phyloP scores from a whole-genome alignment of 1,284 basidiomycete genomes.

The Austropuccinia psidii region DNA sequence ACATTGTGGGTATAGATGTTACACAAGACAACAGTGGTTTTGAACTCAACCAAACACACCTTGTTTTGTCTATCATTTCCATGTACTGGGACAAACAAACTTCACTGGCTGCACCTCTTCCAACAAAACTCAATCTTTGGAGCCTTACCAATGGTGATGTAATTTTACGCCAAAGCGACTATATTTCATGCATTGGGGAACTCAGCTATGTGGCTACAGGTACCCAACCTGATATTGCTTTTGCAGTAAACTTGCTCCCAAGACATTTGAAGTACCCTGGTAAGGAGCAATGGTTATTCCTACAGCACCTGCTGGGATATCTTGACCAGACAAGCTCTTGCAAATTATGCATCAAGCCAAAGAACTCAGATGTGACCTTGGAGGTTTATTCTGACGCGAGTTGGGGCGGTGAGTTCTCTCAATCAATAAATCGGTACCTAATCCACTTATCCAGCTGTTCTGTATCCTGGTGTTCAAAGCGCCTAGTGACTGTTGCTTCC shows the following conservation, averaged over 20 bases:
- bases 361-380: too few relatives aligned
- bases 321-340: not conserved
- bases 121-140: too few relatives aligned
- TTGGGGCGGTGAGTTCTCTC: not conserved
- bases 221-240: constrained; percentile 10
- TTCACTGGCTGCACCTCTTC: not conserved
- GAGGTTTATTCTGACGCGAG: constrained; percentile 1
- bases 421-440: too few relatives aligned
- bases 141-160: not conserved
- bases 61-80: not conserved
- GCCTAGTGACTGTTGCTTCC: too few relatives aligned
- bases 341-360: not conserved
- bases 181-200: too few relatives aligned
- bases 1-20: not conserved
- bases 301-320: not conserved
- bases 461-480: too few relatives aligned
- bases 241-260: constrained; percentile 3
- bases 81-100: too few relatives aligned
- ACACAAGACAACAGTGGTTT: not conserved
- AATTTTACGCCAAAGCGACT: too few relatives aligned
- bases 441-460: too few relatives aligned
- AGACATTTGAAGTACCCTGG: not conserved
- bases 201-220: not conserved
- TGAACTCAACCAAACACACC: not conserved
- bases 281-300: not conserved